These are phyloP conservation scores for Penicillium dipodomyicola DNA, from an alignment of 495 filamentous ascomycete genomes.

Conservation along the genomic window DNA sequence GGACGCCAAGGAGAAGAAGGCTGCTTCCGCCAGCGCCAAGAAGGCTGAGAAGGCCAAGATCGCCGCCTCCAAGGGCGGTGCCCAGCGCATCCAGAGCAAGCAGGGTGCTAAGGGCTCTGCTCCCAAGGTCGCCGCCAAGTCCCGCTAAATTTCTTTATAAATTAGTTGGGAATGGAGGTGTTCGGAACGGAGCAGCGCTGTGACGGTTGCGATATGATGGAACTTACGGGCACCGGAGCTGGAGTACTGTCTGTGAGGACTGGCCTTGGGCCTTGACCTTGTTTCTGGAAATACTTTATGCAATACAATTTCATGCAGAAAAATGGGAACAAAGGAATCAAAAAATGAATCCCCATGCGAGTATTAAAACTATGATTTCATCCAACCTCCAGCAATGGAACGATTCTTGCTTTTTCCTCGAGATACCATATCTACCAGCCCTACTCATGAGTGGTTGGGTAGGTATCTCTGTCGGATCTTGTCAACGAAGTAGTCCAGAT, in stretches of 20 bases:
- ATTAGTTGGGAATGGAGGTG: constrained; percentile 31
- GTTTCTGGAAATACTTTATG: constrained; percentile 33
- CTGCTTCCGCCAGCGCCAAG: constrained; percentile 81
- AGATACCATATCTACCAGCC: constrained; percentile 1
- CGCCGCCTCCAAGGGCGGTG: constrained; percentile 73
- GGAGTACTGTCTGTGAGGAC: constrained; percentile 30
- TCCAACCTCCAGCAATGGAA: constrained; percentile 6
- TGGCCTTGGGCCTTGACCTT: constrained; percentile 30
- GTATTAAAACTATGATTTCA: constrained; percentile 8
- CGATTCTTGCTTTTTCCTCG: not conserved
- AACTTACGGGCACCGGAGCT: constrained; percentile 25
- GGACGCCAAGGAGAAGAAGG: constrained; percentile 96
- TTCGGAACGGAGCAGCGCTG: constrained; percentile 17
- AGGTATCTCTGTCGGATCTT: not conserved
- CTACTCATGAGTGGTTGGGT: constrained; percentile 2
- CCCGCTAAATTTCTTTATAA: constrained; percentile 63
- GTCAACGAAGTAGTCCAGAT: constrained; percentile 4
- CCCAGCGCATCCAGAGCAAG: constrained; percentile 82
- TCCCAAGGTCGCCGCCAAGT: constrained; percentile 80
- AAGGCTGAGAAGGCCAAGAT: constrained; percentile 99
- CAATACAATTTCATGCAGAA: constrained; percentile 30
- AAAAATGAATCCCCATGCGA: constrained; percentile 24
- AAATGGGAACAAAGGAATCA: constrained; percentile 31
- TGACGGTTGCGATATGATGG: constrained; percentile 36
- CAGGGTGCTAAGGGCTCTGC: constrained; percentile 92